phyloP scores from a whole-genome alignment of 345 rosid genomes.

The Syzygium oleosum region DNA sequence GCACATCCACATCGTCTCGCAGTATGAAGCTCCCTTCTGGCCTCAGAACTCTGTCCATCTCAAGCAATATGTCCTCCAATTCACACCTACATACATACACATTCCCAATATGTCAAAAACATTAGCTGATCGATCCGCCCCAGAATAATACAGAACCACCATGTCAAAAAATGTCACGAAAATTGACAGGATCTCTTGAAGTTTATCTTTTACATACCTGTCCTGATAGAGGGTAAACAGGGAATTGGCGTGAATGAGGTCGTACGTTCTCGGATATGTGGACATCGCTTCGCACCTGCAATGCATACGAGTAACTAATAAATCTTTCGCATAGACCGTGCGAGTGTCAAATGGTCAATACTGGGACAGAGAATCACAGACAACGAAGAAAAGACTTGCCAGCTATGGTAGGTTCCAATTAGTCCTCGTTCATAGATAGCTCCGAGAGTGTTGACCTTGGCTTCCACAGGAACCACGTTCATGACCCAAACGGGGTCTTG shows the following conservation, averaged over 20 bases:
- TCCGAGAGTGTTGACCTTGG: conserved; percentile 40
- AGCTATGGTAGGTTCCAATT: conserved; percentile 56
- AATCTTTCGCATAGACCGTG: neutral
- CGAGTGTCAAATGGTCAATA: neutral
- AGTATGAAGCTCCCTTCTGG: conserved; percentile 60
- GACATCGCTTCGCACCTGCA: conserved; percentile 78
- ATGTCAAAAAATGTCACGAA: neutral
- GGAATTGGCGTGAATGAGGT: conserved; percentile 54
- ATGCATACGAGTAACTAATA: neutral
- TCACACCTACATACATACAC: conserved; percentile 28
- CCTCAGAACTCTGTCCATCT: conserved; percentile 63
- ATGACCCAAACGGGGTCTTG: conserved; percentile 58
- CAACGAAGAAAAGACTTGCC: conserved; percentile 16
- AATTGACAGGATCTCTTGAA: neutral
- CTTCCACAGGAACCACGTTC: conserved; percentile 53
- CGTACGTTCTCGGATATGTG: conserved; percentile 64
- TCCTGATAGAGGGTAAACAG: conserved; percentile 45
- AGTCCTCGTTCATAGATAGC: conserved; percentile 53
- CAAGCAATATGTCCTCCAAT: conserved; percentile 43
- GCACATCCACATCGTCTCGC: conserved; percentile 47
- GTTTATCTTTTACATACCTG: conserved; percentile 16
- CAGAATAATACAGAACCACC: neutral
- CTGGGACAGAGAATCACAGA: neutral
- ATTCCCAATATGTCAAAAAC: neutral
- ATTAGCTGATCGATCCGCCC: neutral